Conservation (phyloP, 495 filamentous ascomycete species). For the Xylaria longipes region DNA sequence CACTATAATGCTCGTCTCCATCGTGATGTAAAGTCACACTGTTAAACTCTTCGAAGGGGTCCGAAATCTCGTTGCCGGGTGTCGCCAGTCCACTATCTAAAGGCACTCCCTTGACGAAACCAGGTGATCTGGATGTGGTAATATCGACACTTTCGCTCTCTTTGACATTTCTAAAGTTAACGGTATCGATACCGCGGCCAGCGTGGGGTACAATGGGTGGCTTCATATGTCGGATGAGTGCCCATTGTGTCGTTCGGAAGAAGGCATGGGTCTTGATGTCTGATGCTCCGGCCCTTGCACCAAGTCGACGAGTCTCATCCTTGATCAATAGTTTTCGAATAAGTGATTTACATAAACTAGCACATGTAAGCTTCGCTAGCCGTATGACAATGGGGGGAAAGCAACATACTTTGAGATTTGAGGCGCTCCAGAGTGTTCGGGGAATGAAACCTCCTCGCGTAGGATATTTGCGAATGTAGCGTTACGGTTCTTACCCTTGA, state of each 20-base stretch:
- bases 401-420: slow-evolving; percentile 85
- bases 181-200: slow-evolving; percentile 87
- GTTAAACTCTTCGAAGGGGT: slow-evolving; percentile 99
- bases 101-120: slow-evolving; percentile 73
- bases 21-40: slow-evolving; percentile 98
- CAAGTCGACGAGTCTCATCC: slow-evolving; percentile 93
- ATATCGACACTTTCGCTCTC: slow-evolving; percentile 96
- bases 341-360: slow-evolving; percentile 90
- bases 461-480: slow-evolving; percentile 98
- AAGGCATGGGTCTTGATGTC: slow-evolving; percentile 97
- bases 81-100: slow-evolving; percentile 85
- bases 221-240: slow-evolving; percentile 94
- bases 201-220: slow-evolving; percentile 97
- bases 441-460: slow-evolving; percentile 92
- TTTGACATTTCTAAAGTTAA: slow-evolving; percentile 98
- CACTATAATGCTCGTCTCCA: slow-evolving; percentile 67
- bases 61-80: slow-evolving; percentile 80
- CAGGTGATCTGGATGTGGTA: slow-evolving; percentile 62
- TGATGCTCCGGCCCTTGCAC: slow-evolving; percentile 91
- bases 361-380: slow-evolving; percentile 28
- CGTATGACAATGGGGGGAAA: slow-evolving; percentile 1
- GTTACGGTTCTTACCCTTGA: slow-evolving; percentile 99
- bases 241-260: slow-evolving; percentile 96
- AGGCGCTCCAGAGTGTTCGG: slow-evolving; percentile 82
- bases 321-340: slow-evolving; percentile 98